Percentiles rank a stretch among this genome's conserved stretches.
phyloP scores from a whole-genome alignment of 108 stramenopile genomes.

The Cyclotella baltica region DNA sequence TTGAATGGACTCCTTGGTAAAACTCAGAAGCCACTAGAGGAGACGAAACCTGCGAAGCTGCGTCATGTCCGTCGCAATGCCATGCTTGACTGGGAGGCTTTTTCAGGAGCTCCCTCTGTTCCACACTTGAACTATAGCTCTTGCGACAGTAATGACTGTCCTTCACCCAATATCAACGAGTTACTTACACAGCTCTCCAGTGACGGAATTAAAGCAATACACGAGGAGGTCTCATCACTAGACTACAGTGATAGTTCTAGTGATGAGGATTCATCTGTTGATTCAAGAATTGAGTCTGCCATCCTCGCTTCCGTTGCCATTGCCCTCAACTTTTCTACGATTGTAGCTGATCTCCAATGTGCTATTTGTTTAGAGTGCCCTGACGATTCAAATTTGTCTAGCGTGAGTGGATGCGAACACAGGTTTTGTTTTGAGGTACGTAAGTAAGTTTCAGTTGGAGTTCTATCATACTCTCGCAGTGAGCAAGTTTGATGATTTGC shows the following conservation, averaged over 20 bases:
- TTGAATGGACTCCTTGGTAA: not conserved
- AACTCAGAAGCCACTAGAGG: not conserved
- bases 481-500: not conserved
- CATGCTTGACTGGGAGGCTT: not conserved
- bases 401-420: conserved; percentile 17
- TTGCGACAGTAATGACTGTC: not conserved
- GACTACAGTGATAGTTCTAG: conserved; percentile 1
- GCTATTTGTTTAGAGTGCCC: not conserved
- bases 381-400: not conserved
- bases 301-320: not conserved
- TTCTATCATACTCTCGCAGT: not conserved
- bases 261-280: not conserved
- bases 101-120: not conserved
- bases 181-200: too few relatives aligned
- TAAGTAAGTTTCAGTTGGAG: not conserved
- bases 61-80: not conserved
- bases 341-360: not conserved
- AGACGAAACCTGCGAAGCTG: not conserved
- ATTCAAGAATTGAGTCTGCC: not conserved
- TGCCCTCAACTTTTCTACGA: conserved; percentile 1
- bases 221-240: not conserved
- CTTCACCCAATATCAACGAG: too few relatives aligned
- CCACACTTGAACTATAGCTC: not conserved
- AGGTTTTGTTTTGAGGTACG: conserved; percentile 6
- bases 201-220: not conserved